These are phyloP conservation scores for Coemansia sp. DNA, from an alignment of 192 early-diverging fungal genomes.

Conservation along the genomic window DNA sequence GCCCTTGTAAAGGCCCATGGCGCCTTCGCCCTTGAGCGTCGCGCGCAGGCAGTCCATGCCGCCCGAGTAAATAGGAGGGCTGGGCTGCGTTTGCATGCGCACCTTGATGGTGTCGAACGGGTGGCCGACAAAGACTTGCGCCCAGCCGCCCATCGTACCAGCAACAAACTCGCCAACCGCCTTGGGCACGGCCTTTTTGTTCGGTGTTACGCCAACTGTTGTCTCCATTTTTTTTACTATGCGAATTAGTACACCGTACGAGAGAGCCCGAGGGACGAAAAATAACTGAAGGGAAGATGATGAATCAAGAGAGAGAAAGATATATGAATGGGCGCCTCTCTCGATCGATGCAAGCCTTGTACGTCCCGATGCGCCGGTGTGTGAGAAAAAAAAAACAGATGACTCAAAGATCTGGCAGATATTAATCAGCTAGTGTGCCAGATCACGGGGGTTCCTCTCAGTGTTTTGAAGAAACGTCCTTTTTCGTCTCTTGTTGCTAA, in stretches of 20 bases:
- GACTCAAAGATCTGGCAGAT: constrained; percentile 8
- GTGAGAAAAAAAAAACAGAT: neutral
- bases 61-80: constrained; percentile 64
- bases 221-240: constrained; percentile 27
- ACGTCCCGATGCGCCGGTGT: neutral
- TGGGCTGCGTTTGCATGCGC: constrained; percentile 70
- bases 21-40: constrained; percentile 80
- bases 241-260: neutral
- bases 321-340: neutral
- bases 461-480: neutral
- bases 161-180: constrained; percentile 50
- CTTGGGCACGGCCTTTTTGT: constrained; percentile 41
- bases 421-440: neutral
- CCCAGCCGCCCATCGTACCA: constrained; percentile 65
- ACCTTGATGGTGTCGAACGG: constrained; percentile 90
- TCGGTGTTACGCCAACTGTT: constrained; percentile 26
- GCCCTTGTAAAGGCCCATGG: constrained; percentile 82
- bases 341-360: constrained; percentile 6
- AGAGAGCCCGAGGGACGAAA: neutral
- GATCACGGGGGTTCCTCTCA: constrained; percentile 15
- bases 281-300: neutral
- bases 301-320: neutral
- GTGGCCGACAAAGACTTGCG: constrained; percentile 72
- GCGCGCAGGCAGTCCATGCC: constrained; percentile 83
- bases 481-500: neutral